A percentile compares a stretch with the other conserved stretches of the same genome.
These are phyloP conservation scores for Paraphoma sp. DNA, from an alignment of 2,329 filamentous ascomycete genomes.

Conservation along the genomic window DNA sequence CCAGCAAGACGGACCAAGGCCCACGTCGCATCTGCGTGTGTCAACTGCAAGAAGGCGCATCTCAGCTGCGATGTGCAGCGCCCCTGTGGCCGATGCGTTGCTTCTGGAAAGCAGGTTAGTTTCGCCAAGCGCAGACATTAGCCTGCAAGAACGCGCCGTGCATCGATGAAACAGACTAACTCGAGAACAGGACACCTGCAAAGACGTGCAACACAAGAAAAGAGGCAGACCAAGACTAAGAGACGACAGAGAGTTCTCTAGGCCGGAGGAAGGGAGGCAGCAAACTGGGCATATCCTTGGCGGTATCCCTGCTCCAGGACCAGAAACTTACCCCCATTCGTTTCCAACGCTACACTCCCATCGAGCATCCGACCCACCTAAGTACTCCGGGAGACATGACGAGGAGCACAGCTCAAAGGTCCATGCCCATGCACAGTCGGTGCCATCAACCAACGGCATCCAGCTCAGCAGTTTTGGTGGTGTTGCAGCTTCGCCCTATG, in stretches of 20 bases:
- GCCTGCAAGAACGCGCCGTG: not conserved
- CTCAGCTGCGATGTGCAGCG: conserved; percentile 71
- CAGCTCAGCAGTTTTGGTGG: conserved; percentile 21
- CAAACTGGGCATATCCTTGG: conserved; percentile 33
- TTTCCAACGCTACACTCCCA: conserved; percentile 28
- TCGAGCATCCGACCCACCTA: conserved; percentile 31
- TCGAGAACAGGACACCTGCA: conserved; percentile 69
- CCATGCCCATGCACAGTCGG: conserved; percentile 19
- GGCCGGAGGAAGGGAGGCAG: conserved; percentile 37
- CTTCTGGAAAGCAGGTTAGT: conserved; percentile 73
- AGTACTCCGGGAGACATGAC: conserved; percentile 22
- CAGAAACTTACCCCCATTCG: conserved; percentile 20
- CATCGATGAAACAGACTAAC: conserved; percentile 6
- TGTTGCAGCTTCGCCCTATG: conserved; percentile 31
- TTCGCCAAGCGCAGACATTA: conserved; percentile 1
- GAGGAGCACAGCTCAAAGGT: conserved; percentile 21
- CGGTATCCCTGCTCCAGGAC: conserved; percentile 21
- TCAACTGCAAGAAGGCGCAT: conserved; percentile 86
- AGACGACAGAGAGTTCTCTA: conserved; percentile 57
- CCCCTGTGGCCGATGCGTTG: conserved; percentile 78
- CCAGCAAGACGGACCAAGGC: conserved; percentile 66
- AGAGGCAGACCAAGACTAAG: conserved; percentile 77
- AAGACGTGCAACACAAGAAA: conserved; percentile 88
- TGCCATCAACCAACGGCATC: conserved; percentile 19
- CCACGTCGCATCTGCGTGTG: conserved; percentile 83